A percentile compares a stretch with the other conserved stretches of the same genome.
These are phyloP conservation scores for Yamadazyma diddensiae DNA, from an alignment of 1,139 yeast genomes.

Conservation along the genomic window DNA sequence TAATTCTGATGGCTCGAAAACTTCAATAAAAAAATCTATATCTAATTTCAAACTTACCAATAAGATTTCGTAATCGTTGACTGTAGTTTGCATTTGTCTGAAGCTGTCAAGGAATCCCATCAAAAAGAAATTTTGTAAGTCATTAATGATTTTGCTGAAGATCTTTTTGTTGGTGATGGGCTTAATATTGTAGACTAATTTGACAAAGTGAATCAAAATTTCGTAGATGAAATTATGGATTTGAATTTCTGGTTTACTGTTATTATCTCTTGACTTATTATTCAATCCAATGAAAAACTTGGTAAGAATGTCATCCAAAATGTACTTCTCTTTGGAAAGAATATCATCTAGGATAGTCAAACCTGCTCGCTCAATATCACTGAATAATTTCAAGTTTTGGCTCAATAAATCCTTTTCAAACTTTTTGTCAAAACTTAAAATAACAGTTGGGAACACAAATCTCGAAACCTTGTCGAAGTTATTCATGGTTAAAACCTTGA, in stretches of 20 bases:
- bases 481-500: conserved; percentile 45
- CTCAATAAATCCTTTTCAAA: conserved; percentile 36
- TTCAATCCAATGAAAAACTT: conserved; percentile 25
- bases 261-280: conserved; percentile 5
- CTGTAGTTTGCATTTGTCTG: conserved; percentile 20
- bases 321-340: conserved; percentile 35
- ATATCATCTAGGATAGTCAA: conserved; percentile 44
- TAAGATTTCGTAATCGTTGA: conserved; percentile 13
- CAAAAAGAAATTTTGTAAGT: conserved; percentile 37
- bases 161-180: conserved; percentile 42
- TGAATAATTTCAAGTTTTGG: conserved; percentile 41
- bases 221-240: conserved; percentile 44
- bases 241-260: conserved; percentile 13
- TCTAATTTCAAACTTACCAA: conserved; percentile 34
- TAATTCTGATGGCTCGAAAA: conserved; percentile 36
- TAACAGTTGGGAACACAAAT: conserved; percentile 31
- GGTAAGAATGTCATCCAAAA: conserved; percentile 28
- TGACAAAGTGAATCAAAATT: conserved; percentile 41
- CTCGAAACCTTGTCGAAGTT: conserved; percentile 40
- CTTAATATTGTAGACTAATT: conserved; percentile 37
- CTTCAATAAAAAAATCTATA: conserved; percentile 37
- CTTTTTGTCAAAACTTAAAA: conserved; percentile 31
- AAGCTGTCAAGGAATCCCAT: conserved; percentile 33
- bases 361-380: conserved; percentile 44
- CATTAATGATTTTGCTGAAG: conserved; percentile 36